Base-by-base conservation (phyloP, 176 grass and related monocot species). In the Eragrostis nindensis region DNA sequence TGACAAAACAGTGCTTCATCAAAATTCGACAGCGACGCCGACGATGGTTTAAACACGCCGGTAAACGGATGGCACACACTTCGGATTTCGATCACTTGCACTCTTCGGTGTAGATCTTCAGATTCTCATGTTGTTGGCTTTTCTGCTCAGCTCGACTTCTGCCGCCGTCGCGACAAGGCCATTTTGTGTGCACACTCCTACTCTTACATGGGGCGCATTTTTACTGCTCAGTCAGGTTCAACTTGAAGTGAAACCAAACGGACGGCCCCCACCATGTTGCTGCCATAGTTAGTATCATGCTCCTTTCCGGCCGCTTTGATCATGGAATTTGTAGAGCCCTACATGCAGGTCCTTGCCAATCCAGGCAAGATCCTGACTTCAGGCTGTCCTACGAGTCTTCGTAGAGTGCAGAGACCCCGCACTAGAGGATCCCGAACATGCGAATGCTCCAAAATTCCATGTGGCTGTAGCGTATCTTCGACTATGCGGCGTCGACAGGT, bases 251-350 rank as follows among this genome's bases (percentile, higher is more conserved):
- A 36, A 36, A 36, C n/a, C 32, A 36, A 36, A 36, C 32, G 32
- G 32, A n/a, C n/a, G n/a, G n/a, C n/a, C n/a, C 32, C 32, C 32
- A 36, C 32, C 32, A 36, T 36, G 32, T 36, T 36, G 43, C 32
- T 25, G 38, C 53, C 53, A n/a, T n/a, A n/a, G n/a, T 11, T 41
- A 22, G 0, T 25, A 71, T 30, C 16, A 27, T 10, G 1, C 1
- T 30, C 0, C 26, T 65, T 32, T 5, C 38, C 40, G 0, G 45
- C 43, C 26, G 56, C 54, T 70, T 60, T 69, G 15, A 27, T 19
- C 70, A 59, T 68, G 2, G 59, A 40, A 50, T n/a, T 68, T 50
- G 56, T 43, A 25, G 22, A 82, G 47, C 43, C 85, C 29, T 27
- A 19, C 19, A 21, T 18, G 5, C 14, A 21, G 29, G 67, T 22